Percentiles rank a stretch among this genome's conserved stretches.
Conservation (phyloP, 371 early-diverging fungal species). For the Lichtheimia ornata region DNA sequence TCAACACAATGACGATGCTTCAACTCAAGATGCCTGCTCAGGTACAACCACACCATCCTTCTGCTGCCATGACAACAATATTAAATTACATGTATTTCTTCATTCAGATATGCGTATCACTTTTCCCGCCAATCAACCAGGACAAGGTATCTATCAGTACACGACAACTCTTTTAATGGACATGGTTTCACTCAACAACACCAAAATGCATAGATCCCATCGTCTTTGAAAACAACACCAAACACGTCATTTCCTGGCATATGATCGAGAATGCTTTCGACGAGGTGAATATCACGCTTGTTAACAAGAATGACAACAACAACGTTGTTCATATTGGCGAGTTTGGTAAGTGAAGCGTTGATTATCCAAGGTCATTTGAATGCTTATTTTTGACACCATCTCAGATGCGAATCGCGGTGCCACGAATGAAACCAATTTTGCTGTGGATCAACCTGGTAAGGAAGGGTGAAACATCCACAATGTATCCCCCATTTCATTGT, state of each 20-base stretch:
- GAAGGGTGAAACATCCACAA: not conserved
- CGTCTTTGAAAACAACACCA: slow-evolving; percentile 30
- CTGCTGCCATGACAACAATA: not conserved
- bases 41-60: slow-evolving; percentile 3
- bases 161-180: not conserved
- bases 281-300: slow-evolving; percentile 35
- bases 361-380: not conserved
- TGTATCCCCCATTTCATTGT: not conserved
- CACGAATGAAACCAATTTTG: slow-evolving; percentile 25
- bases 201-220: slow-evolving; percentile 3
- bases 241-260: slow-evolving; percentile 39
- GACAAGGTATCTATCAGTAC: slow-evolving; percentile 6
- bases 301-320: slow-evolving; percentile 13
- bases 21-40: slow-evolving; percentile 6
- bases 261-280: slow-evolving; percentile 15
- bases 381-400: not conserved
- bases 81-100: not conserved
- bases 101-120: slow-evolving; percentile 33
- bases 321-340: slow-evolving; percentile 21
- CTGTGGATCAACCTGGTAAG: slow-evolving; percentile 9
- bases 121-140: slow-evolving; percentile 21
- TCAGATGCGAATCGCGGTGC: slow-evolving; percentile 31
- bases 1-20: slow-evolving; percentile 22
- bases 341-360: slow-evolving; percentile 25
- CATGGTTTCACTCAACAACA: not conserved